Conservation (phyloP, 2,329 filamentous ascomycete species). For the Cladosporium sp. region DNA sequence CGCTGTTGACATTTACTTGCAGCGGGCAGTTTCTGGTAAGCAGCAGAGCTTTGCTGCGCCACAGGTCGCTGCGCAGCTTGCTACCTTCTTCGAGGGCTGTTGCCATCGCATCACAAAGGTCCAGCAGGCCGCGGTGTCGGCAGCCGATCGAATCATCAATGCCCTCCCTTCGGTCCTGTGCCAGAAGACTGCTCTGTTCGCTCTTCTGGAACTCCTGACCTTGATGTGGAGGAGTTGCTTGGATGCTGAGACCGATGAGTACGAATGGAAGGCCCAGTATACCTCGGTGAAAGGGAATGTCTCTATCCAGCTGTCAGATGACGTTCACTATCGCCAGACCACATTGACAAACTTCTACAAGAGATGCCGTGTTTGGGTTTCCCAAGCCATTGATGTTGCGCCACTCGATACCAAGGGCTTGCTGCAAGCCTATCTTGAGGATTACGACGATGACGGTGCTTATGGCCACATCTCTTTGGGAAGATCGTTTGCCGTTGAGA, state of each 20-base stretch:
- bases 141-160: conserved; percentile 79
- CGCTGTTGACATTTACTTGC: conserved; percentile 75
- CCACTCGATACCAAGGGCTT: conserved; percentile 93
- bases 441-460: conserved; percentile 84
- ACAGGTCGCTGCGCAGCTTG: conserved; percentile 84
- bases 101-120: conserved; percentile 92
- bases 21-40: conserved; percentile 66
- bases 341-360: conserved; percentile 76
- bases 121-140: conserved; percentile 77
- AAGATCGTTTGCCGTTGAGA: conserved; percentile 88
- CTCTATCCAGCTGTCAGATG: conserved; percentile 86
- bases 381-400: conserved; percentile 73
- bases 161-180: conserved; percentile 87
- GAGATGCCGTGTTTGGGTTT: conserved; percentile 76
- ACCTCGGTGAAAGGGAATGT: conserved; percentile 73
- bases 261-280: conserved; percentile 79
- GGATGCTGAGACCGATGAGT: conserved; percentile 90
- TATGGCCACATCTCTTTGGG: conserved; percentile 92
- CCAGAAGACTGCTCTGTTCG: conserved; percentile 85
- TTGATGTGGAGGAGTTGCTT: conserved; percentile 95
- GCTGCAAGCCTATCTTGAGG: conserved; percentile 91
- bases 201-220: conserved; percentile 83
- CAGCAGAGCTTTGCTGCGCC: conserved; percentile 82
- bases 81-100: conserved; percentile 77
- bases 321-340: conserved; percentile 74